Evolutionary conservation across 495 filamentous ascomycete species (phyloP).

Genomic region (Oleoguttula mirabilis): DNA sequence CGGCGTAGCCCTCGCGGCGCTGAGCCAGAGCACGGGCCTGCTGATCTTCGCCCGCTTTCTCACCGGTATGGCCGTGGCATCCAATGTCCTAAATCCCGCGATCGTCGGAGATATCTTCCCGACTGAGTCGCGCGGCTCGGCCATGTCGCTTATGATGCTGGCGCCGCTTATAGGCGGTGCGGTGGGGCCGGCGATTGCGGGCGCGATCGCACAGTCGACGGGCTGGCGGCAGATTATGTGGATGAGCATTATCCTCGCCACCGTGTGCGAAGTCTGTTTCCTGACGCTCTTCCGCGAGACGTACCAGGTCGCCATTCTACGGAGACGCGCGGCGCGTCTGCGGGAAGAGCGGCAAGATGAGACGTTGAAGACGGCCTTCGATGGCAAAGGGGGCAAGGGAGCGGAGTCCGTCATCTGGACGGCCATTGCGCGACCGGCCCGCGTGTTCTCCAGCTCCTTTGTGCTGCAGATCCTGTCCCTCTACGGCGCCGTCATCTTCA

Average conservation of each 20-base stretch:
- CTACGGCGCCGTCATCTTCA: conserved; percentile 39
- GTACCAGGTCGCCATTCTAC: conserved; percentile 19
- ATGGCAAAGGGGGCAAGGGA: background rate
- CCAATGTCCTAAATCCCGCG: conserved; percentile 45
- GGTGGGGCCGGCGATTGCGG: conserved; percentile 26
- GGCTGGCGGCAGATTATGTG: conserved; percentile 20
- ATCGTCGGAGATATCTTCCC: conserved; percentile 48
- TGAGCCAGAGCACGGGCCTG: conserved; percentile 29
- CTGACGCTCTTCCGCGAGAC: conserved; percentile 22
- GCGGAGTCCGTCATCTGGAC: conserved; percentile 23
- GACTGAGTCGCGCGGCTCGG: conserved; percentile 38
- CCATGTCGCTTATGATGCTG: conserved; percentile 44
- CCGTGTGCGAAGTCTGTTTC: conserved; percentile 18
- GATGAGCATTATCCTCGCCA: conserved; percentile 17
- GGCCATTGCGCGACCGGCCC: conserved; percentile 37
- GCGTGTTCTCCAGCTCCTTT: conserved; percentile 36
- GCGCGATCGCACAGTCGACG: conserved; percentile 6
- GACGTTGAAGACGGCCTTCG: background rate
- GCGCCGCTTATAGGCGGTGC: conserved; percentile 43
- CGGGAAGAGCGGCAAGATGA: background rate
- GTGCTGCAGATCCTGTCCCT: conserved; percentile 40
- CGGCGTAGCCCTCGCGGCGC: conserved; percentile 34
- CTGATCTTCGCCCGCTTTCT: conserved; percentile 40
- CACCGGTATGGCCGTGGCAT: conserved; percentile 41
- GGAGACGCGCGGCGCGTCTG: background rate